Evolutionary conservation across 495 filamentous ascomycete species (phyloP).

Genomic region (Apodospora peruviana): DNA sequence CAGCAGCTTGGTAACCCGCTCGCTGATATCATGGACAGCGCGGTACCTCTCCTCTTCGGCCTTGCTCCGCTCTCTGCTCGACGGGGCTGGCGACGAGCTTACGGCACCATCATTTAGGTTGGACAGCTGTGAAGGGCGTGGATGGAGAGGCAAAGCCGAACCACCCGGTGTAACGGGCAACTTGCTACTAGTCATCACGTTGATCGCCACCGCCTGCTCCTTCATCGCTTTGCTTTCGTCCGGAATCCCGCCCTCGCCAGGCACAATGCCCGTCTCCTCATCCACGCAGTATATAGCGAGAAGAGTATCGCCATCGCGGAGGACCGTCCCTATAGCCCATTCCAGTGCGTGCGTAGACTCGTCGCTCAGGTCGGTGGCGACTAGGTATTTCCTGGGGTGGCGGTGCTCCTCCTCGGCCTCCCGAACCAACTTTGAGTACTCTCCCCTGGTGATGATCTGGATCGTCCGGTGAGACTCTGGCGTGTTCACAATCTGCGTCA

Average conservation of each 20-base stretch:
- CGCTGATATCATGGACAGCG: constrained; percentile 70
- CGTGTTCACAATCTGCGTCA: constrained; percentile 71
- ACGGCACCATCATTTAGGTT: constrained; percentile 11
- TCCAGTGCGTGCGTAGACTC: constrained; percentile 92
- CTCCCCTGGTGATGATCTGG: constrained; percentile 81
- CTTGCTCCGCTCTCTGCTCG: constrained; percentile 38
- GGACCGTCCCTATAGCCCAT: constrained; percentile 95
- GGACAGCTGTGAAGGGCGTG: constrained; percentile 8
- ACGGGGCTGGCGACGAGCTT: constrained; percentile 39
- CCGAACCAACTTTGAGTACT: constrained; percentile 66
- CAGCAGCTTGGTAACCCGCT: constrained; percentile 73
- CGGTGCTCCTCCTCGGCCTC: constrained; percentile 71
- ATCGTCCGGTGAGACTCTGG: constrained; percentile 73
- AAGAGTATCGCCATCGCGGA: constrained; percentile 90
- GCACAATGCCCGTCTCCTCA: constrained; percentile 64
- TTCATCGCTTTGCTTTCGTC: constrained; percentile 59
- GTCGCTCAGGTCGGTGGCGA: constrained; percentile 87
- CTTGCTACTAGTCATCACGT: constrained; percentile 33
- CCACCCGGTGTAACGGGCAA: constrained; percentile 20
- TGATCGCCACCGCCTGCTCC: constrained; percentile 59
- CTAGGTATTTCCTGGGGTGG: constrained; percentile 79
- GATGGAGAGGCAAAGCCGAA: constrained; percentile 13
- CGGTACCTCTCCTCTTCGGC: constrained; percentile 71
- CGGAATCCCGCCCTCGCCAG: constrained; percentile 25
- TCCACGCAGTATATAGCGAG: constrained; percentile 87